Base-by-base conservation (phyloP, 345 rosid genomes). In the Laguncularia racemosa region DNA sequence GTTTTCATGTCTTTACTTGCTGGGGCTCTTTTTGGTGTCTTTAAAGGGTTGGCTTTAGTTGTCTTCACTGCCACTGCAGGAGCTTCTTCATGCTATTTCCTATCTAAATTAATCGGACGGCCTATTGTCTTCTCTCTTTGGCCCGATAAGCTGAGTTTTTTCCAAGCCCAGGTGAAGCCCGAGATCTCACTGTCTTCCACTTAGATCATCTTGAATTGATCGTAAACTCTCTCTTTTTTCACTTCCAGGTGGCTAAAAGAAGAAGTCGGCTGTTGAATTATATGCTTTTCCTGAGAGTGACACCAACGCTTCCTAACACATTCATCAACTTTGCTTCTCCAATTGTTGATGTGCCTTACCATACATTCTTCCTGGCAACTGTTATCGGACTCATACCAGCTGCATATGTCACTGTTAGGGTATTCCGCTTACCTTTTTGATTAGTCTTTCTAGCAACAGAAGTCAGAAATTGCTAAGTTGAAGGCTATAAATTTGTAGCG, bases 1-100 rank as follows among this genome's bases (percentile, higher is more conserved):
- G 84, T 89, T 66, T 92, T 92, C 67, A 89, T 92, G 95, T 83
- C 96, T 12, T 73, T 92, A 67, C 96, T 92, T 67, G 98, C 98
- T 52, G 98, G 95, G 65, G 79, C 96, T 40, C 84, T 92, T 52
- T 92, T 92, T 67, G 98, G 96, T 33, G 91, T 81, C 33, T 64
- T 77, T 56, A 84, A 78, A 80, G 95, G 96, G n/a, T 85, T 92
- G 67, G 89, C 85, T 52, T 76, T 89, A 58, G 93, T 92, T 50
- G 93, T 89, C 53, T 83, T 84, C 44, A 68, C 84, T 57, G 96
- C 96, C 69, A 81, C 96, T 16, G 96, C 96, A 38, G 98, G 98
- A 73, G 95, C 96, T 81, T 92, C 95, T 62, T 89, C 96, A 58
- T 92, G 93, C 68, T 92, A 55, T 66, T 86, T 89, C 84, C 78